A percentile compares a stretch with the other conserved stretches of the same genome.
Evolutionary conservation across 305 asterid genomes (phyloP).

Genomic region (Fraxinus angustifolia): DNA sequence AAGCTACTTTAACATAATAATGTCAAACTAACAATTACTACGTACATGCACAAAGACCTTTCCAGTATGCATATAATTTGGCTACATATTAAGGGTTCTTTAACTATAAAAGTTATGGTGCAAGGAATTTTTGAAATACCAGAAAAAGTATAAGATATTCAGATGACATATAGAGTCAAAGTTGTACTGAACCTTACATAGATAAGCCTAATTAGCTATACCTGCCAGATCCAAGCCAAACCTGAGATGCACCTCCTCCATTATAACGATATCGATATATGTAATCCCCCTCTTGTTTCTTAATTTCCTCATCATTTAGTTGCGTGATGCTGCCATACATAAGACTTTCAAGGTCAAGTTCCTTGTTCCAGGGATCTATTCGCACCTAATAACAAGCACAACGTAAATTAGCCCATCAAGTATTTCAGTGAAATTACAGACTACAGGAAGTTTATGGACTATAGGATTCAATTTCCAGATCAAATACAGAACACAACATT

Average conservation of each 20-base stretch:
- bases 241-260: constrained; percentile 99
- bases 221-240: constrained; percentile 99
- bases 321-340: constrained; percentile 60
- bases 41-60: background rate
- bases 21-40: background rate
- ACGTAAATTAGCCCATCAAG: background rate
- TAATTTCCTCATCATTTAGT: constrained; percentile 80
- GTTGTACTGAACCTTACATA: background rate
- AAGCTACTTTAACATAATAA: background rate
- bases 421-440: constrained; percentile 1
- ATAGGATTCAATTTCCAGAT: constrained; percentile 12
- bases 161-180: background rate
- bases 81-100: background rate
- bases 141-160: background rate
- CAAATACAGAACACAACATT: constrained; percentile 6
- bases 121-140: constrained; percentile 6
- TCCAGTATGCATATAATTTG: background rate
- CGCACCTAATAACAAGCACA: constrained; percentile 52
- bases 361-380: constrained; percentile 88
- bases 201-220: constrained; percentile 26
- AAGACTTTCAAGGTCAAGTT: constrained; percentile 74
- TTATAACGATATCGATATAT: constrained; percentile 83
- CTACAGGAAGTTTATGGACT: constrained; percentile 12
- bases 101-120: too few relatives aligned
- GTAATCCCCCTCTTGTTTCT: constrained; percentile 90